Base-by-base conservation (phyloP, 208 protist genomes). In the Trypanosoma lewisi region DNA sequence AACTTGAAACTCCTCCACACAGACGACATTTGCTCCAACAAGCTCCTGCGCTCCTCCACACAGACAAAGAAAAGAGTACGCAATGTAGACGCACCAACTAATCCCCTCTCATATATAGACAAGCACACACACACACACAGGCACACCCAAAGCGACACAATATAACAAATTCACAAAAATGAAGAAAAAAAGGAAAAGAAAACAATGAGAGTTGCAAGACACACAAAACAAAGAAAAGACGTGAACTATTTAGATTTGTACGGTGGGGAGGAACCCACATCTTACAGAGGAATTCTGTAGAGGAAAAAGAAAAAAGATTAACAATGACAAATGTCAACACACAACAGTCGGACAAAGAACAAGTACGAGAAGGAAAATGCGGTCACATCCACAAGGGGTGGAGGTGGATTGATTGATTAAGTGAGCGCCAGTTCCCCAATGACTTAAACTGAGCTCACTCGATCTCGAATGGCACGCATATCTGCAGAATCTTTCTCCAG, bases 1-100 rank as follows among this genome's bases (percentile, higher is more conserved):
- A 93, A 93, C 33, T 83, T 80, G 23, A 93, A 83, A 55, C 65
- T 85, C 4, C 70, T 65, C 78, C 78, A 85, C 8, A 77, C 67
- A 1, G 72, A 36, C 30, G 54, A n/a, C 65, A 71, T 71, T 11
- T 14, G 2, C 42, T 1, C 5, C 42, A 47, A 21, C 2, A n/a
- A n/a, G n/a, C n/a, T n/a, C n/a, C n/a, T n/a, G n/a, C n/a, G n/a
- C n/a, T n/a, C n/a, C n/a, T n/a, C n/a, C n/a, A n/a, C 8, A 23
- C 54, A 48, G 16, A 47, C 4, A 25, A 33, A 47, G 28, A 47
- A 47, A 48, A 44, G 7, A 47, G 19, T 48, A 42, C 31, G 14
- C 5, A 6, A 39, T n/a, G 30, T 3, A 16, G 16, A 9, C 47
- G n/a, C n/a, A n/a, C n/a, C n/a, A n/a, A n/a, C n/a, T n/a, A n/a